Evolutionary conservation across 1,284 basidiomycete species (phyloP).

Genomic region (Porodaedalea pini): DNA sequence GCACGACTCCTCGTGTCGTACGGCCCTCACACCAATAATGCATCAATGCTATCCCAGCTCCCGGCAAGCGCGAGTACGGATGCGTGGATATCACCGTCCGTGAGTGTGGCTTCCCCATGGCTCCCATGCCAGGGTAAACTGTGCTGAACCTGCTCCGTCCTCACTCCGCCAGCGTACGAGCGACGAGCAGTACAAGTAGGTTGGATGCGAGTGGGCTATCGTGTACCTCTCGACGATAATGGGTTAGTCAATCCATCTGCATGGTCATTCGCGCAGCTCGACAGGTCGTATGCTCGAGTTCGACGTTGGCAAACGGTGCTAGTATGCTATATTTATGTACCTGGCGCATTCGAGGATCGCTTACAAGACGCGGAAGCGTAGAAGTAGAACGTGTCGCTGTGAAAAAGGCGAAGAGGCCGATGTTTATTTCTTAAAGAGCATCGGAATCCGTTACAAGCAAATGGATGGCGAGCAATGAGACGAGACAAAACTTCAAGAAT

Average conservation of each 20-base stretch:
- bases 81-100: constrained; percentile 60
- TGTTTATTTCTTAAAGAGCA: no score
- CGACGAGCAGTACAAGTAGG: constrained; percentile 20
- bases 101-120: constrained; percentile 64
- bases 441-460: no score
- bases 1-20: constrained; percentile 34
- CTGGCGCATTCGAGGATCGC: no score
- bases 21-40: constrained; percentile 55
- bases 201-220: not conserved
- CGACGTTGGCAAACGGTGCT: no score
- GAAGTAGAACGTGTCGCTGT: no score
- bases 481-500: no score
- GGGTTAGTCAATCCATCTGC: not conserved
- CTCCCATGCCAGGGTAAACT: constrained; percentile 52
- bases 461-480: no score
- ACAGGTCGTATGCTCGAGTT: no score
- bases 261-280: constrained; percentile 6
- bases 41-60: constrained; percentile 71
- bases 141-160: constrained; percentile 61
- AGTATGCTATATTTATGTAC: no score
- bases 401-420: no score
- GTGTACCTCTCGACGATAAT: not conserved
- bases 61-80: constrained; percentile 52
- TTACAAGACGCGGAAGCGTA: no score
- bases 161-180: constrained; percentile 50